Conservation (phyloP, 306 rosid species). For the Acacia confusa region DNA sequence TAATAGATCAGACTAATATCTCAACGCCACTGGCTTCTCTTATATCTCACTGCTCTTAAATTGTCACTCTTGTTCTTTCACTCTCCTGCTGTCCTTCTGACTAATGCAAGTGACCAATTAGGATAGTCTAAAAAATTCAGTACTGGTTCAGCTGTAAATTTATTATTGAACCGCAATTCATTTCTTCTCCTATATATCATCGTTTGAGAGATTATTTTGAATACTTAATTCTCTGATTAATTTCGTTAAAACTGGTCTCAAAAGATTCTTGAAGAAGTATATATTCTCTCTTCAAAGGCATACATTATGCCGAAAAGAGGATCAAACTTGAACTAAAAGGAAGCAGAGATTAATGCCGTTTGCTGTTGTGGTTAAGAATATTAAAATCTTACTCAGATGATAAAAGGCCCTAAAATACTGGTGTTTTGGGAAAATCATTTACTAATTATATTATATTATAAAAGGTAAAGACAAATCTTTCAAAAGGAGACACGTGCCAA, state of each 20-base stretch:
- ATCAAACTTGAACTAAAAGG: slow-evolving; percentile 8
- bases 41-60: background rate
- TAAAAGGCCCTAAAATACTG: background rate
- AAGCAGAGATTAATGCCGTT: slow-evolving; percentile 24
- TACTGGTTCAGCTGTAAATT: slow-evolving; percentile 6
- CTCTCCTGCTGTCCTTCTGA: background rate
- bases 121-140: background rate
- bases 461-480: slow-evolving; percentile 5
- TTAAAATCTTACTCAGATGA: slow-evolving; percentile 34
- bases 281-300: slow-evolving; percentile 31
- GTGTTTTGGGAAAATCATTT: background rate
- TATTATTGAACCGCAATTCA: slow-evolving; percentile 29
- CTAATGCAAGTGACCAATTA: background rate
- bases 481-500: slow-evolving; percentile 9
- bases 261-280: slow-evolving; percentile 31
- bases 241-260: slow-evolving; percentile 36
- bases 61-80: background rate
- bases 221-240: slow-evolving; percentile 19
- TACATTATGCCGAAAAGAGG: slow-evolving; percentile 28
- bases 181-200: slow-evolving; percentile 7
- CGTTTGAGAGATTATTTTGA: slow-evolving; percentile 12
- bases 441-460: background rate
- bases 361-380: slow-evolving; percentile 39
- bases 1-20: slow-evolving; percentile 11
- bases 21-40: background rate